Evolutionary conservation across 768 basidiomycete genomes (phyloP).

Genomic region (Omphalotus guepiniiformis): DNA sequence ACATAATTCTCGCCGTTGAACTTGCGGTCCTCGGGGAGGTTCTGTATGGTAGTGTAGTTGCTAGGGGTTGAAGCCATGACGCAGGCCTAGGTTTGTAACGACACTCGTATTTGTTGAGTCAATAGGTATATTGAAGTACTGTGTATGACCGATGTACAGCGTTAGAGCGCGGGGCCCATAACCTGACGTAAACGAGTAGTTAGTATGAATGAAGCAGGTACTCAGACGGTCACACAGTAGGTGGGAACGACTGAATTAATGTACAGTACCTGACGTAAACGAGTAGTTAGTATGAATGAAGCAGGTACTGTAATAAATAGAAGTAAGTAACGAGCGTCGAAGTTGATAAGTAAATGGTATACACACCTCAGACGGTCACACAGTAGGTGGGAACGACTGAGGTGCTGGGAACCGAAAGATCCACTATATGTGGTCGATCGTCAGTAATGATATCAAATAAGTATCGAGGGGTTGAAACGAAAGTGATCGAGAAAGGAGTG

Average conservation of each 20-base stretch:
- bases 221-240: no score
- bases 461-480: no score
- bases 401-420: not conserved
- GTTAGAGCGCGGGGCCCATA: conserved; percentile 4
- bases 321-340: no score
- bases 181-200: conserved; percentile 7
- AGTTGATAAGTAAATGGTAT: not conserved
- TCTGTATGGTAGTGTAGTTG: not conserved
- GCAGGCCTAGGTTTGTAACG: not conserved
- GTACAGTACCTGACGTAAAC: no score
- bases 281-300: no score
- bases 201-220: no score
- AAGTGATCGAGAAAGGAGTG: no score
- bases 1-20: conserved; percentile 7
- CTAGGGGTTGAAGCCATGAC: not conserved
- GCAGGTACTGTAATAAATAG: no score
- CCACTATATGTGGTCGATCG: no score
- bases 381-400: conserved; percentile 3
- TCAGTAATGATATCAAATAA: no score
- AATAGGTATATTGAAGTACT: not conserved
- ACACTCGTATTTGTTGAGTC: no score
- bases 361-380: not conserved
- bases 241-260: no score
- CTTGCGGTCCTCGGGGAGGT: not conserved
- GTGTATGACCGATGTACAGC: not conserved